Evolutionary conservation across 352 stramenopile genomes (phyloP), one percentile per base, ranked within the genome.

Genomic region (Phytophthora constricta): DNA sequence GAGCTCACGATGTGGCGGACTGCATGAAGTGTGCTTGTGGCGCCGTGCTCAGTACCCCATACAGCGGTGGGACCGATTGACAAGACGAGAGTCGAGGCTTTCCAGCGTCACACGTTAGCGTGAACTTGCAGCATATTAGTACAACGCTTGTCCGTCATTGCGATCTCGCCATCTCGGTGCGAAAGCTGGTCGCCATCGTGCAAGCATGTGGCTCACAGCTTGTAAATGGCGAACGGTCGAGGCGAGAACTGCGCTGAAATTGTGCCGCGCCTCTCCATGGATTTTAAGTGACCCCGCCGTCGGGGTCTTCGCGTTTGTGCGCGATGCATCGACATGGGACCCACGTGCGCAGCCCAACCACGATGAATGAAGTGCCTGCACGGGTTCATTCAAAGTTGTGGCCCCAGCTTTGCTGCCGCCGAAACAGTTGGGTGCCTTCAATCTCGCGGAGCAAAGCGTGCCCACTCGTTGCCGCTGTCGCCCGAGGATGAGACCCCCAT

Each of bases 381-480:
- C 53, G 52, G 54, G 55, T 45, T 19, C 16, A 10, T 62, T 33
- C n/a, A 58, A 19, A 26, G 20, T 14, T 23, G 39, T 62, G 43
- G 25, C 27, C 28, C 5, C 23, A 47, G 9, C 34, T 2, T 16
- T 45, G 3, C 50, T 55, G 54, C 49, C n/a, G 33, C 14, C 39
- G 53, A 72, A 68, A 52, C 64, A 64, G 64, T 68, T 68, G 64
- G 58, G 34, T 4, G 34, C 9, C 34, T 10, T 42, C n/a, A n/a
- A n/a, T n/a, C n/a, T n/a, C n/a, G n/a, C n/a, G n/a, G n/a, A n/a
- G n/a, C n/a, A n/a, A n/a, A n/a, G n/a, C n/a, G n/a, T n/a, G n/a
- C n/a, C n/a, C 34, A 42, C 34, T 42, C 11, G 34, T 42, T 42
- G n/a, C n/a, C n/a, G n/a, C n/a, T n/a, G n/a, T n/a, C n/a, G n/a